Evolutionary conservation across 2,329 filamentous ascomycete genomes (phyloP), one percentile per base, ranked within the genome.

Genomic region (Dothidotthia symphoricarpi): DNA sequence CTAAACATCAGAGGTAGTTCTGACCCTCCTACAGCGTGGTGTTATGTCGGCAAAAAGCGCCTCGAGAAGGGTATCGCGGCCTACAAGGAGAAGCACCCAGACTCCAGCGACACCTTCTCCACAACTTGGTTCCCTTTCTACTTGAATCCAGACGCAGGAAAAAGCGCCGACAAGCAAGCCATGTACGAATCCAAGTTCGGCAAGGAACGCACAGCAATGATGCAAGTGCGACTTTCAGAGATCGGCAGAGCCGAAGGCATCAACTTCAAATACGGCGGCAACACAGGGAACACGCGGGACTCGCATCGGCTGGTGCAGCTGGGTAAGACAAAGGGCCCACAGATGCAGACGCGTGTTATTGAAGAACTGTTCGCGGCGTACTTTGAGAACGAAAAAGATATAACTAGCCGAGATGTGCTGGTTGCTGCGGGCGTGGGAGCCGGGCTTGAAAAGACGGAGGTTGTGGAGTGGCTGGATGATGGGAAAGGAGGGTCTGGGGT

Each of bases 91-190:
- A 71, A 74, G 26, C 73, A 87, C 51, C 81, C 84, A 0, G 52
- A 58, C 3, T 77, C 72, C 8, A 66, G 75, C 26, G 85, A 91
- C 67, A 86, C 76, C 14, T 90, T 94, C 69, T 76, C 74, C 31
- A 80, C 86, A 11, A 77, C 75, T 44, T 95, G 87, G 86, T 75
- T 78, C 44, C 85, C 88, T 2, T 95, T 86, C 70, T 90, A 91
- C 64, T 78, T 95, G 35, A 82, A 90, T 57, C 85, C 86, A 0
- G 72, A 73, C 31, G 72, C 78, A 1, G 76, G 84, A 0, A 70
- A 71, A 30, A 73, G 74, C 52, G 60, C 72, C 40, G 71, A 76
- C 53, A 82, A 81, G 57, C 62, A 74, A 59, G 68, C 70, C 41
- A 75, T 75, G 61, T 89, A 81, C 65, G 69, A 77, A 25, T 58